A percentile compares a stretch with the other conserved stretches of the same genome.
Conservation (phyloP, 306 rosid genomes). For the Oxytropis ochrocephala region DNA sequence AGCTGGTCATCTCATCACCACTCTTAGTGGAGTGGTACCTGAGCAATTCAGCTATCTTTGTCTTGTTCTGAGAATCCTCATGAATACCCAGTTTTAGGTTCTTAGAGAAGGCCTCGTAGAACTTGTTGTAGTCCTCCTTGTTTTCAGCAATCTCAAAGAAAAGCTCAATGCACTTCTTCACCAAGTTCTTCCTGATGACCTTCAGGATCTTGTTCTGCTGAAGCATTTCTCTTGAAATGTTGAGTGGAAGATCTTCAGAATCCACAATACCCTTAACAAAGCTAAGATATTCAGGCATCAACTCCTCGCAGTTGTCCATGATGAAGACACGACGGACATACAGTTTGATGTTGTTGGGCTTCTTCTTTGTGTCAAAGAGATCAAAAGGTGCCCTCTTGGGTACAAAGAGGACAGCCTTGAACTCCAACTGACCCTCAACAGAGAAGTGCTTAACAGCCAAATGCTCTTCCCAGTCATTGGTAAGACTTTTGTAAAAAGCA, state of each 20-base stretch:
- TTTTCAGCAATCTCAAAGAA: slow-evolving; percentile 92
- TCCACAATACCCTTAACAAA: slow-evolving; percentile 92
- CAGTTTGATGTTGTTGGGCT: slow-evolving; percentile 86
- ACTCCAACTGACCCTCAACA: slow-evolving; percentile 94
- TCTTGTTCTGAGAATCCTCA: slow-evolving; percentile 74
- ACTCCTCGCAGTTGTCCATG: slow-evolving; percentile 97
- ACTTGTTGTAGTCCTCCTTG: slow-evolving; percentile 90
- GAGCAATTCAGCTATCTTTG: slow-evolving; percentile 77
- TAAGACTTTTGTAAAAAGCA: slow-evolving; percentile 89
- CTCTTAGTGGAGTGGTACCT: slow-evolving; percentile 90
- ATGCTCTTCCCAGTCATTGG: slow-evolving; percentile 97
- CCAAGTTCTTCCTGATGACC: slow-evolving; percentile 87
- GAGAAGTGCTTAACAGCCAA: slow-evolving; percentile 90
- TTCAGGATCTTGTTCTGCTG: slow-evolving; percentile 92
- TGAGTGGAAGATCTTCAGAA: slow-evolving; percentile 92
- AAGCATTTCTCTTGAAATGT: slow-evolving; percentile 80
- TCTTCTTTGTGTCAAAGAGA: slow-evolving; percentile 86
- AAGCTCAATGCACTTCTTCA: slow-evolving; percentile 79
- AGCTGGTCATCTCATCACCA: slow-evolving; percentile 85
- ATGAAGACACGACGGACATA: slow-evolving; percentile 89
- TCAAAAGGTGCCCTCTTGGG: slow-evolving; percentile 98
- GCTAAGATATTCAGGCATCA: slow-evolving; percentile 84
- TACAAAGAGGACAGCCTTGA: slow-evolving; percentile 83
- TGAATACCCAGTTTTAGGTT: slow-evolving; percentile 82
- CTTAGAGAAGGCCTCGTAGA: slow-evolving; percentile 88